A percentile compares a stretch with the other conserved stretches of the same genome.
Conservation (phyloP, 2,329 filamentous ascomycete species). For the Fusarium luffae region DNA sequence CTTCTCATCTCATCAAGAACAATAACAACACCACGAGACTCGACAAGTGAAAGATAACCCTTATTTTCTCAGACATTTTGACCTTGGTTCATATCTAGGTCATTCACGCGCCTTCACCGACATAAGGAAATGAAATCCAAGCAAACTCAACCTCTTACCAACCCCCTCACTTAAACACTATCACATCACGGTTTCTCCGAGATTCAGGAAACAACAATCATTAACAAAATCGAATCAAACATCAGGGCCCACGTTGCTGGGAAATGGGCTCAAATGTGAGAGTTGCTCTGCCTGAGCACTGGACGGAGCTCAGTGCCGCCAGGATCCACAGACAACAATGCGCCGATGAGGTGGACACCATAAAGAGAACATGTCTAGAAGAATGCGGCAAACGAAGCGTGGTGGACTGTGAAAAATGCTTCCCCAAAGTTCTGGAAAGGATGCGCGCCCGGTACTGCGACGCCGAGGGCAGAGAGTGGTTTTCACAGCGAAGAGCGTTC, state of each 20-base stretch:
- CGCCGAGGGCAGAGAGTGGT: constrained; percentile 61
- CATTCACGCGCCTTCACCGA: not conserved
- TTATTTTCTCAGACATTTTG: not conserved
- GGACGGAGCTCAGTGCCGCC: constrained; percentile 53
- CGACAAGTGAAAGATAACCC: not conserved
- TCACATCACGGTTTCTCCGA: not conserved
- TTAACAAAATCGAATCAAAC: not conserved
- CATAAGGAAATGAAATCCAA: not conserved
- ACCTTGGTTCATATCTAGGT: not conserved
- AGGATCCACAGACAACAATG: constrained; percentile 51
- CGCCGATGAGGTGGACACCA: constrained; percentile 54
- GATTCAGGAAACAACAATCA: not conserved
- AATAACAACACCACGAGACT: constrained; percentile 10
- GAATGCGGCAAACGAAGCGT: constrained; percentile 58
- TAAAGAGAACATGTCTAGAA: constrained; percentile 56
- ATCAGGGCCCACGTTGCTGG: not conserved
- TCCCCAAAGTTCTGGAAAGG: constrained; percentile 58
- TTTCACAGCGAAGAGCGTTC: constrained; percentile 60
- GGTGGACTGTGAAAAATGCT: constrained; percentile 61
- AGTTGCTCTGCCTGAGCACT: constrained; percentile 52
- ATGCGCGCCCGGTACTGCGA: constrained; percentile 54
- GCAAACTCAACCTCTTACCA: not conserved
- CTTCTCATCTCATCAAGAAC: constrained; percentile 31
- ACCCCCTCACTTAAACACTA: not conserved
- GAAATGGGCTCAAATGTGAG: constrained; percentile 43